A percentile compares a stretch with the other conserved stretches of the same genome.
phyloP scores from a whole-genome alignment of 345 rosid species.

The Brassica nigra region DNA sequence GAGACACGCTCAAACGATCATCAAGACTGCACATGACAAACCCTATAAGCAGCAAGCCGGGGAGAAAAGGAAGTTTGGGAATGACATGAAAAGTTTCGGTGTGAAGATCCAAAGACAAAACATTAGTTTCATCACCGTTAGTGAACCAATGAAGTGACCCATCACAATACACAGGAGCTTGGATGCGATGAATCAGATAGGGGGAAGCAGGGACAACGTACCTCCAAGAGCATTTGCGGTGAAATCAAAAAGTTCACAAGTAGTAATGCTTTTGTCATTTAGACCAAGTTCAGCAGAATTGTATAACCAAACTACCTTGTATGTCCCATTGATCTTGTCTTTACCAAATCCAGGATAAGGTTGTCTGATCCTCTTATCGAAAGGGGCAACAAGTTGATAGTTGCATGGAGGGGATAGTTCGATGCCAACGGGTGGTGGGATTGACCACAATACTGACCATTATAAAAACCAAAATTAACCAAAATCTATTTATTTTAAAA shows the following conservation, averaged over 20 bases:
- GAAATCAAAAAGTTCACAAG: conserved; percentile 8
- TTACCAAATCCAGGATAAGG: conserved; percentile 20
- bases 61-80: neutral
- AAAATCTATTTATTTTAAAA: too few species aligned
- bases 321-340: conserved; percentile 14
- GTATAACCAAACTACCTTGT: conserved; percentile 25
- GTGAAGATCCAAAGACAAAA: conserved; percentile 1
- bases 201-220: conserved; percentile 8
- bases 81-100: neutral
- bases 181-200: neutral
- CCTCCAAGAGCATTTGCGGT: conserved; percentile 13
- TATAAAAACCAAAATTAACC: too few species aligned
- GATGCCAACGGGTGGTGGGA: conserved; percentile 11
- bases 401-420: neutral
- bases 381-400: neutral
- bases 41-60: neutral
- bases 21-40: neutral
- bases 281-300: neutral
- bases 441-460: neutral
- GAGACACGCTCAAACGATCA: neutral
- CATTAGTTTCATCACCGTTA: neutral
- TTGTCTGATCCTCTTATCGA: neutral
- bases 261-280: neutral
- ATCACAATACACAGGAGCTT: neutral
- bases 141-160: conserved; percentile 16